Percentiles rank a stretch among this genome's conserved stretches.
These are phyloP conservation scores for Apiospora aurea DNA, from an alignment of 2,329 filamentous ascomycete species.

Conservation along the genomic window DNA sequence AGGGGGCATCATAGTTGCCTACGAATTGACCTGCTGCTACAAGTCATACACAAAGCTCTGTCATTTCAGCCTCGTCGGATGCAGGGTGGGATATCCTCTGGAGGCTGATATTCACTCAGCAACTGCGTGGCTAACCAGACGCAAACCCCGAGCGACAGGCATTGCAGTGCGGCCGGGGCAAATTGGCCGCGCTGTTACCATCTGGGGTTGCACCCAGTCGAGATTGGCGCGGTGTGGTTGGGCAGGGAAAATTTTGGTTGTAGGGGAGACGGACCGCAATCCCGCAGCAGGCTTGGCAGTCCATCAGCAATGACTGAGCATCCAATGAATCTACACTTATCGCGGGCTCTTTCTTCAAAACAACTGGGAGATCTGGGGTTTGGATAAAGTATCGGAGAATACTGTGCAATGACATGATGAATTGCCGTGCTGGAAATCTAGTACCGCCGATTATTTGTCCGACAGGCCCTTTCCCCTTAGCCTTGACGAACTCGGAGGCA, in stretches of 20 bases:
- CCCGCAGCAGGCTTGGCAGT: neutral
- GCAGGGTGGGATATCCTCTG: neutral
- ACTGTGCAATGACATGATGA: neutral
- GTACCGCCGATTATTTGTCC: neutral
- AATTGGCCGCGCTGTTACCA: neutral
- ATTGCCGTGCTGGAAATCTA: neutral
- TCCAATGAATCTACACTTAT: slow-evolving; percentile 1
- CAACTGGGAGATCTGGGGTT: neutral
- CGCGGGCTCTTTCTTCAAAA: neutral
- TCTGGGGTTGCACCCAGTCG: slow-evolving; percentile 15
- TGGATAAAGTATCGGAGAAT: no score
- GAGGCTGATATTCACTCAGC: slow-evolving; percentile 1
- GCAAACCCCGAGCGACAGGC: neutral
- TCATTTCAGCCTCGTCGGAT: slow-evolving; percentile 18
- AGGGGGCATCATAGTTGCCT: neutral
- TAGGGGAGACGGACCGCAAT: slow-evolving; percentile 10
- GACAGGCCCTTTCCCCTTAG: neutral
- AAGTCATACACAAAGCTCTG: neutral
- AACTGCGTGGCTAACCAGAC: slow-evolving; percentile 4
- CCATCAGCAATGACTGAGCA: neutral
- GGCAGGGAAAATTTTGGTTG: neutral
- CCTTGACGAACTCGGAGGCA: neutral
- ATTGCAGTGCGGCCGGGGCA: neutral
- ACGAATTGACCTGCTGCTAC: neutral
- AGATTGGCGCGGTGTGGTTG: slow-evolving; percentile 6